Base-by-base conservation (phyloP, 2,329 filamentous ascomycete genomes). In the Neoascochyta sp. region DNA sequence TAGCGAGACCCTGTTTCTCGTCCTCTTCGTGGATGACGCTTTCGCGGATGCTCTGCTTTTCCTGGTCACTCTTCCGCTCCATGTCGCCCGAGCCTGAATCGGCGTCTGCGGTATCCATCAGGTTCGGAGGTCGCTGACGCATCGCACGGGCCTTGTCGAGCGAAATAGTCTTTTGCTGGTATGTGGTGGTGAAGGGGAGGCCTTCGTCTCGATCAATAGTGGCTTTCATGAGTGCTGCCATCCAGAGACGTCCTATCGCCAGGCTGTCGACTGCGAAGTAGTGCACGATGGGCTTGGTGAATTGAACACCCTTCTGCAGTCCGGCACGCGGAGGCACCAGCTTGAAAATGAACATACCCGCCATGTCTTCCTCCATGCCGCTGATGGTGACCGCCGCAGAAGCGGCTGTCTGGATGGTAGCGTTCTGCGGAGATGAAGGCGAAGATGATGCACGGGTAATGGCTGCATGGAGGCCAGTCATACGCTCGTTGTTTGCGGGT, bases 161-260 rank as follows among this genome's bases (percentile, higher is more conserved):
- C 15, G 85, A 92, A 32, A 98, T 95, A 0, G 92, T 98, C 70
- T 94, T 92, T 59, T 95, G 89, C 58, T 95, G 90, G 65, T 96
- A 96, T 3, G 88, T 95, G 3, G 86, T 92, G 12, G 86, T 88
- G 38, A 95, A 81, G 7, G 83, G 78, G 39, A 83, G 76, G 4
- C 76, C 76, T 52, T 78, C 68, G 48, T 98, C 92, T 39, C 90
- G 83, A 57, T 96, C 90, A 50, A 98, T 98, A 1, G 92, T 98
- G 8, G 92, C 92, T 67, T 98, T 98, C 86, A 98, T 94, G 29
- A 98, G 69, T 5, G 92, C 92, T 4, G 88, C 92, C 92, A 98
- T 98, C 92, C 92, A 98, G 22, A 93, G 69, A 9, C 92, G 80
- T 10, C 92, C 92, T 56, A 92, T 80, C 50, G 86, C 80, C 36